These are phyloP conservation scores for Trametes pubescens DNA, from an alignment of 1,284 basidiomycete species.

Conservation along the genomic window DNA sequence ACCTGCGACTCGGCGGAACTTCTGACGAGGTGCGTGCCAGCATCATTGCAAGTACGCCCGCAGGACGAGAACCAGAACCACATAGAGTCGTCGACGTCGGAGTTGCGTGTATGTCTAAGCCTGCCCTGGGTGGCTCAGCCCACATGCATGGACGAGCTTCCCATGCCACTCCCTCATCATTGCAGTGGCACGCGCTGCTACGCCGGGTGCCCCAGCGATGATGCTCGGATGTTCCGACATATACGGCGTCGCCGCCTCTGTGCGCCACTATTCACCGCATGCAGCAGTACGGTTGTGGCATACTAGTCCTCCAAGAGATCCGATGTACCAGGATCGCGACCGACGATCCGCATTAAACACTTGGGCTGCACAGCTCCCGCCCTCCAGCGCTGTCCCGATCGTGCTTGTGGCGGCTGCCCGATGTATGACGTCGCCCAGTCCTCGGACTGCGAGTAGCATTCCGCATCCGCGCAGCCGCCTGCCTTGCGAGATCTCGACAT, in stretches of 20 bases:
- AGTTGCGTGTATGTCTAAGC: neutral
- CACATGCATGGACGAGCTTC: neutral
- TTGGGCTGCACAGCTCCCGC: neutral
- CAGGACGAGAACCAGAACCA: neutral
- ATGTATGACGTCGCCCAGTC: slow-evolving; percentile 3
- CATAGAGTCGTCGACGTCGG: neutral
- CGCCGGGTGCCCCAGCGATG: neutral
- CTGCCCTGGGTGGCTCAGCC: neutral
- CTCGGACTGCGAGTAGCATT: neutral
- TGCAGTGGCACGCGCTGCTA: slow-evolving; percentile 4
- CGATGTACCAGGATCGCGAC: neutral
- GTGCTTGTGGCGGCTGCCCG: neutral
- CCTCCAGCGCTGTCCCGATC: neutral
- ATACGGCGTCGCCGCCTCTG: neutral
- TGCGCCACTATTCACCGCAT: neutral
- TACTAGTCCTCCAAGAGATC: neutral
- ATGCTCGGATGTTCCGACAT: neutral
- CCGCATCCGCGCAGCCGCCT: neutral
- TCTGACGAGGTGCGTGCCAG: neutral
- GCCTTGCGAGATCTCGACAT: neutral
- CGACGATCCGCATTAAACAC: neutral
- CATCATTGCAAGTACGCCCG: slow-evolving; percentile 15
- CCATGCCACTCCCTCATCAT: neutral
- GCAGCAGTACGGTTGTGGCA: neutral
- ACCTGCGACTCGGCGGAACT: neutral